Percentiles rank a stretch among this genome's conserved stretches.
Conservation (phyloP, 2,329 filamentous ascomycete species). For the Curvularia hawaiiensis region DNA sequence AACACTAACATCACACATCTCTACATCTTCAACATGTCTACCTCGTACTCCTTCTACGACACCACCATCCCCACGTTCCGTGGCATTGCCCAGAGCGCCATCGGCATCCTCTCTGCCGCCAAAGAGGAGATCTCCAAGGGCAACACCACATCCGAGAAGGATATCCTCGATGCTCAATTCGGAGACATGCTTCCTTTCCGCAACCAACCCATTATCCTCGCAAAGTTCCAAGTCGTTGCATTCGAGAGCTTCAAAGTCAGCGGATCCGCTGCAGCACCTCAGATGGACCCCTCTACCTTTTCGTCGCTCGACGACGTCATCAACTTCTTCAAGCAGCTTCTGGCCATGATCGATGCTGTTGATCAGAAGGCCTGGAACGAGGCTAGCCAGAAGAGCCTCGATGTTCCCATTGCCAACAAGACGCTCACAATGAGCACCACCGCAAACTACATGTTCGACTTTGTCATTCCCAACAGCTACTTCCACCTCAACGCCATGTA, state of each 20-base stretch:
- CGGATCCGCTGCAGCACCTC: conserved; percentile 10
- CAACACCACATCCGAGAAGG: conserved; percentile 17
- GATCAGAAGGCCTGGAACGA: conserved; percentile 27
- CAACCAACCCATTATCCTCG: conserved; percentile 24
- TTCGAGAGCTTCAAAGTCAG: conserved; percentile 14
- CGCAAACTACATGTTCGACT: conserved; percentile 21
- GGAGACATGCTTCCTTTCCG: conserved; percentile 31
- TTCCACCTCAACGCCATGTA: conserved; percentile 35
- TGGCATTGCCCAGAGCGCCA: conserved; percentile 16
- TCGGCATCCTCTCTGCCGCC: conserved; percentile 24
- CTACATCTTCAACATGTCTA: conserved; percentile 19
- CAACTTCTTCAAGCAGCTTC: conserved; percentile 24
- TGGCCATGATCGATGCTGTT: conserved; percentile 20
- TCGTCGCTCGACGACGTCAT: conserved; percentile 25
- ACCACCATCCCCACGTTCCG: conserved; percentile 22
- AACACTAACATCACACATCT: not conserved
- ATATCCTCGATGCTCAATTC: conserved; percentile 24
- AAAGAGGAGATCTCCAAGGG: conserved; percentile 22
- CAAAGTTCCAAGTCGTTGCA: conserved; percentile 21
- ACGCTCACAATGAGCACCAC: conserved; percentile 21
- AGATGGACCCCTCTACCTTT: conserved; percentile 16
- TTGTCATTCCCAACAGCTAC: conserved; percentile 29
- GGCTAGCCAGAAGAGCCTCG: conserved; percentile 21
- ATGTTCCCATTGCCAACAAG: conserved; percentile 16
- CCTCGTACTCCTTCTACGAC: conserved; percentile 26